Evolutionary conservation across 148 eudicot genomes (phyloP).

Genomic region (Rheum nobile): DNA sequence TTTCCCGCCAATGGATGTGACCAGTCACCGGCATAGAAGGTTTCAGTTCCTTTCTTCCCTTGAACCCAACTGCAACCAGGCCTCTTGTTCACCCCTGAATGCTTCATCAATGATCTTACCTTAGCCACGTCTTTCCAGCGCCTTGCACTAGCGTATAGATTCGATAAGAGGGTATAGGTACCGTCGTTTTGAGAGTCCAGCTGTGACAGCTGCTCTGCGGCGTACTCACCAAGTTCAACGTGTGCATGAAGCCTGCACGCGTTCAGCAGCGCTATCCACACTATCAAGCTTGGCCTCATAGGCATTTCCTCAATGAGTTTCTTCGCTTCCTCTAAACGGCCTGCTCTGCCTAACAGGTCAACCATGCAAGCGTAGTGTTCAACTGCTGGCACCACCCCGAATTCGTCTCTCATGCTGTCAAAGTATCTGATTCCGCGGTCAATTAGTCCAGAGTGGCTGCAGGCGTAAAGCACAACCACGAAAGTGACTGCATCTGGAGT

Average conservation of each 20-base stretch:
- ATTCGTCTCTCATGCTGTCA: conserved; percentile 37
- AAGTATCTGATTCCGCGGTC: conserved; percentile 53
- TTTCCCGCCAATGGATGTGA: conserved; percentile 47
- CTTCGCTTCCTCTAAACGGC: conserved; percentile 55
- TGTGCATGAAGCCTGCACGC: conserved; percentile 50
- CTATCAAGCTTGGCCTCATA: conserved; percentile 49
- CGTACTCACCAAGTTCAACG: conserved; percentile 63
- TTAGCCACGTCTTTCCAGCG: conserved; percentile 71
- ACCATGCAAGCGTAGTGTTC: conserved; percentile 83
- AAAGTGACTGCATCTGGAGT: conserved; percentile 52
- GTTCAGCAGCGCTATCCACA: conserved; percentile 65
- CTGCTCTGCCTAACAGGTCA: conserved; percentile 68
- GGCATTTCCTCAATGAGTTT: conserved; percentile 58
- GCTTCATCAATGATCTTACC: conserved; percentile 51
- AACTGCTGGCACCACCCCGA: conserved; percentile 41
- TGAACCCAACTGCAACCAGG: conserved; percentile 90
- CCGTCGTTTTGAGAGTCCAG: conserved; percentile 56
- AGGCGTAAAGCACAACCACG: conserved; percentile 68
- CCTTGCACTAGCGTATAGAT: conserved; percentile 55
- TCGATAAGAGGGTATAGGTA: conserved; percentile 61
- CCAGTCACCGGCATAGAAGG: conserved; percentile 65
- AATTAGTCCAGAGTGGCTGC: conserved; percentile 69
- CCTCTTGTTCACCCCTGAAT: conserved; percentile 53
- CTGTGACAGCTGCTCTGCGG: conserved; percentile 36
- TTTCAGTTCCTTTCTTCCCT: conserved; percentile 46